Percentiles rank a stretch among this genome's conserved stretches.
phyloP scores from a whole-genome alignment of 176 grass and related monocot species.

The Juncus effusus region DNA sequence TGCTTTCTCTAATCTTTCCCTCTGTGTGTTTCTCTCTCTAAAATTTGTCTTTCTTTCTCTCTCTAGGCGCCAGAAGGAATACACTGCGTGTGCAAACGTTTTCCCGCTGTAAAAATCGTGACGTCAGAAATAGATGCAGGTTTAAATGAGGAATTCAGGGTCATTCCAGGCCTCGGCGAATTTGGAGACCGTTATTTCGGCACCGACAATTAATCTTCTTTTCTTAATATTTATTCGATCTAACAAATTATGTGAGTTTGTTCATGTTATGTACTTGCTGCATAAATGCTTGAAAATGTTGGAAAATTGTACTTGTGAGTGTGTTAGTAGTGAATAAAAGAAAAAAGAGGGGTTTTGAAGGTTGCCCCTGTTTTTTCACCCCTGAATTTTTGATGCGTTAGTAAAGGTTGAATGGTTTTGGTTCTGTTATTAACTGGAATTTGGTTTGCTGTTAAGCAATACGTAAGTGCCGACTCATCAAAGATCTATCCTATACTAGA shows the following conservation, averaged over 20 bases:
- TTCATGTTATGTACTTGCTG: slow-evolving; percentile 8
- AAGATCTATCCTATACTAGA: too few relatives aligned
- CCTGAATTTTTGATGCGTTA: too few relatives aligned
- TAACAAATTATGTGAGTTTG: background rate
- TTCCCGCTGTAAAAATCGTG: slow-evolving; percentile 78
- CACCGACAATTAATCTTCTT: slow-evolving; percentile 61
- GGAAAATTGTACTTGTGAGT: slow-evolving; percentile 8
- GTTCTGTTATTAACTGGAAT: too few relatives aligned
- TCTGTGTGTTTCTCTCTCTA: background rate
- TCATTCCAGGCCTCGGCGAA: slow-evolving; percentile 89
- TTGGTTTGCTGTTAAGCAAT: too few relatives aligned
- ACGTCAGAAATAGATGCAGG: slow-evolving; percentile 88
- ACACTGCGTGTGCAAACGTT: slow-evolving; percentile 79
- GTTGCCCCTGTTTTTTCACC: background rate
- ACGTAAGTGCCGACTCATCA: too few relatives aligned
- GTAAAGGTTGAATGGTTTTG: too few relatives aligned
- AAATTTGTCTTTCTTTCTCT: background rate
- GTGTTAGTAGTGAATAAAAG: background rate
- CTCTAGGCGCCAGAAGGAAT: slow-evolving; percentile 90
- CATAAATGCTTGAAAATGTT: slow-evolving; percentile 2
- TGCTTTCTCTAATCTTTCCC: background rate
- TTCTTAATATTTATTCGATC: slow-evolving; percentile 5
- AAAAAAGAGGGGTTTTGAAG: background rate
- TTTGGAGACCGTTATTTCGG: slow-evolving; percentile 96
- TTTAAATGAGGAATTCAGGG: slow-evolving; percentile 74